Evolutionary conservation across 495 filamentous ascomycete species (phyloP).

Genomic region (Lophiostoma macrostomum): DNA sequence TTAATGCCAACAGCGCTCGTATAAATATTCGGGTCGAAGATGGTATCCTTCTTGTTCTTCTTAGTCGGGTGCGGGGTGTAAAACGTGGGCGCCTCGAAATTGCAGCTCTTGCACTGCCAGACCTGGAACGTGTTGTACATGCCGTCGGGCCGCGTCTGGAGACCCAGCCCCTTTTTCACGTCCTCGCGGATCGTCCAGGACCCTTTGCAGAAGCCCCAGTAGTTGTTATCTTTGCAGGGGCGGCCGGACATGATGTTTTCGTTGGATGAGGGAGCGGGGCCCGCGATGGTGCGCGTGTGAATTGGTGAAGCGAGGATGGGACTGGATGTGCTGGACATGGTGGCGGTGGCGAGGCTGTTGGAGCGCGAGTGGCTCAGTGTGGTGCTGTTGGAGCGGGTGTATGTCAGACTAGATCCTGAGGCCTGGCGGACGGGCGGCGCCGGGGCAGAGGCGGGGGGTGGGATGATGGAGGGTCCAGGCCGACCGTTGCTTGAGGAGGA

Average conservation of each 20-base stretch:
- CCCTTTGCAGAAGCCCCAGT: constrained; percentile 53
- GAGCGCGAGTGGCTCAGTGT: neutral
- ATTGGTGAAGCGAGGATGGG: constrained; percentile 3
- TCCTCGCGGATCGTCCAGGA: constrained; percentile 49
- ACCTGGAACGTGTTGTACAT: constrained; percentile 40
- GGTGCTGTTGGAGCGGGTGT: neutral
- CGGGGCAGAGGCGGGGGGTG: neutral
- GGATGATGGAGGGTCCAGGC: neutral
- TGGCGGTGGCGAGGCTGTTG: neutral
- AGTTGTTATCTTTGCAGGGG: constrained; percentile 45
- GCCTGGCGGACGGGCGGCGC: neutral
- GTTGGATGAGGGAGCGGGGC: neutral
- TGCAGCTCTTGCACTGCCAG: constrained; percentile 47
- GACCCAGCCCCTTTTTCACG: constrained; percentile 40
- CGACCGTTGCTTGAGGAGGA: neutral
- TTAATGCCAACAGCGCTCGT: constrained; percentile 40
- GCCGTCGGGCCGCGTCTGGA: constrained; percentile 40
- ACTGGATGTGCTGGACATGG: neutral
- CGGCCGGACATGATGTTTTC: constrained; percentile 31
- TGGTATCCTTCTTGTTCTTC: constrained; percentile 29
- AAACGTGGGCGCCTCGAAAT: constrained; percentile 44
- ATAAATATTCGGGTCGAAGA: constrained; percentile 39
- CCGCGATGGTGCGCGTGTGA: constrained; percentile 4
- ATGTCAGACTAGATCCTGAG: too few relatives aligned
- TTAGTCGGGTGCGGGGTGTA: constrained; percentile 11